Evolutionary conservation across 805 yeast genomes (phyloP), one percentile per base, ranked within the genome.

Genomic region (Debaryomyces maramus): DNA sequence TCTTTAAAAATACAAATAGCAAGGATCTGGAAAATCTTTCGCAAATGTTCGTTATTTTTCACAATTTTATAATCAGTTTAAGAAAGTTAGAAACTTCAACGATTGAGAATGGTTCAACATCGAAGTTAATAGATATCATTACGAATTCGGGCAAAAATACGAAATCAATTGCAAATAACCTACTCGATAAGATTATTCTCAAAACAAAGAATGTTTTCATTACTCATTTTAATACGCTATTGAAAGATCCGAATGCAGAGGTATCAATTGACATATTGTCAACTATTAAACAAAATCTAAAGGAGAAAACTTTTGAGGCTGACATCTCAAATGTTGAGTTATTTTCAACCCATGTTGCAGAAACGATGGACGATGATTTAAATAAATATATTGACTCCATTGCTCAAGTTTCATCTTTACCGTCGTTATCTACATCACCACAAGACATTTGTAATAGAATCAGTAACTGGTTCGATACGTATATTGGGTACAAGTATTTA

Each of bases 321-420:
- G 28, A 15, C 11, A 10, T 15, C 6, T 6, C 2, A 24, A 24
- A 5, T 5, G 15, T 24, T 15, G 28, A 24, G 13, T 38, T 53
- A 9, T 57, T 58, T 42, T 45, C 64, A 0, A 32, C 39, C 4
- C 53, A 54, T 10, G 40, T 61, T 28, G 47, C 56, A 3, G 49
- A 44, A 3, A 36, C 59, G 16, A 60, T 66, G 37, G 67, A 63
- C 26, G 40, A 41, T 8, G 58, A 65, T 38, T 45, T 65, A 34
- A 56, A 55, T 14, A 27, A 39, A 7, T 69, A 69, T 40, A 56
- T 66, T 21, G 43, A 47, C 10, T 31, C 36, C 10, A 30, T 53
- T 0, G 35, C 48, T 2, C 39, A 44, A n/a, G 20, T 17, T 11
- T 36, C 38, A n/a, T 28, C 43, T 3, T 29, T 49, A 6, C 42